phyloP scores from a whole-genome alignment of 441 rosid species.

The Manihot esculenta region DNA sequence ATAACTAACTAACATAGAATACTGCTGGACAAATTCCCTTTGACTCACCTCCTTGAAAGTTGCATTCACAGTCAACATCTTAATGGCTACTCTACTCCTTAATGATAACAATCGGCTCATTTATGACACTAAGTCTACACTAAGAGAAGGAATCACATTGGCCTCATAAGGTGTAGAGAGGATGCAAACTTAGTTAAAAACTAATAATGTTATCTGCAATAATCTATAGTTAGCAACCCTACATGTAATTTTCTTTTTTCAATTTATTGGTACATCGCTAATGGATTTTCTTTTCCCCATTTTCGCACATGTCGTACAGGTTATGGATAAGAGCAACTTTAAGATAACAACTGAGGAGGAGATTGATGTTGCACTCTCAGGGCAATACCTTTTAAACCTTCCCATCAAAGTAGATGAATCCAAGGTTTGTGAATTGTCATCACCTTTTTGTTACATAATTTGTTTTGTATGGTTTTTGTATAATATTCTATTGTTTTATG shows the following conservation, averaged over 20 bases:
- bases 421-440: slow-evolving; percentile 48
- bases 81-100: too few relatives aligned
- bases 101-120: too few relatives aligned
- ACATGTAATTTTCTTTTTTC: background rate
- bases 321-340: slow-evolving; percentile 94
- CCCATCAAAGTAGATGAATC: slow-evolving; percentile 81
- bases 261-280: background rate
- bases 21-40: too few relatives aligned
- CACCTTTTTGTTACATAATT: background rate
- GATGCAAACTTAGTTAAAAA: background rate
- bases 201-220: background rate
- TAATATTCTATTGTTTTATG: background rate
- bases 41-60: too few relatives aligned
- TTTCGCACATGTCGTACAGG: slow-evolving; percentile 34
- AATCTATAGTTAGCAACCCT: background rate
- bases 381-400: slow-evolving; percentile 83
- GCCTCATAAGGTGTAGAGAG: background rate
- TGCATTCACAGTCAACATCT: too few relatives aligned
- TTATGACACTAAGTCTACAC: too few relatives aligned
- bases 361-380: slow-evolving; percentile 79
- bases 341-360: slow-evolving; percentile 79
- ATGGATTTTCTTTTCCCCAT: slow-evolving; percentile 30
- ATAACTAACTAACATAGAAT: too few relatives aligned
- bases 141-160: background rate
- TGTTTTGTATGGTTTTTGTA: background rate